phyloP scores from a whole-genome alignment of 768 basidiomycete genomes.

The Phallus indusiatus region DNA sequence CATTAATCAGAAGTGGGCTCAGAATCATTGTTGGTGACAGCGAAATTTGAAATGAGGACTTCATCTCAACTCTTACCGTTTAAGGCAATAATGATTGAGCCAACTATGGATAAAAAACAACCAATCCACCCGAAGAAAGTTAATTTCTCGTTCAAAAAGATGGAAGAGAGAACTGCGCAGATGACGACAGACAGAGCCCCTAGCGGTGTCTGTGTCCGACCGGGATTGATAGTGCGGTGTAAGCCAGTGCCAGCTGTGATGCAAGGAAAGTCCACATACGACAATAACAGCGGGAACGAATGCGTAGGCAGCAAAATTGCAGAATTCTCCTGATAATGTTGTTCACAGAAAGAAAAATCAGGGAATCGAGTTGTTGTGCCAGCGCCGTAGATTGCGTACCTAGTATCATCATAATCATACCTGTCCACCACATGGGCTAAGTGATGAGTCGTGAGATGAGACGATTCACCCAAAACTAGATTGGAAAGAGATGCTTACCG shows the following conservation, averaged over 20 bases:
- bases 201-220: conserved; percentile 31
- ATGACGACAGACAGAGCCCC: conserved; percentile 41
- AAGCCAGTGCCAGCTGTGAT: background rate
- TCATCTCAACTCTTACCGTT: conserved; percentile 21
- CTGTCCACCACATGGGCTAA: conserved; percentile 41
- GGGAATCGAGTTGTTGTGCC: background rate
- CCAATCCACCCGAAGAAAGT: conserved; percentile 42
- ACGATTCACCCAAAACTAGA: background rate
- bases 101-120: conserved; percentile 24
- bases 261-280: conserved; percentile 8
- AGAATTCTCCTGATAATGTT: conserved; percentile 8
- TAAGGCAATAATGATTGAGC: conserved; percentile 31
- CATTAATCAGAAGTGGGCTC: background rate
- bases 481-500: conserved; percentile 15
- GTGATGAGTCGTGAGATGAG: background rate
- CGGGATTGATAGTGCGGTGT: background rate
- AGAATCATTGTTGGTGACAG: background rate
- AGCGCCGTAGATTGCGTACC: conserved; percentile 8
- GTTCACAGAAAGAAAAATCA: background rate
- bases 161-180: conserved; percentile 34
- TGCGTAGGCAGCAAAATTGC: conserved; percentile 18
- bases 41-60: background rate
- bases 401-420: conserved; percentile 30
- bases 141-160: conserved; percentile 37
- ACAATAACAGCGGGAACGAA: conserved; percentile 30